A percentile compares a stretch with the other conserved stretches of the same genome.
These are phyloP conservation scores for Zygotorulaspora florentina DNA, from an alignment of 805 yeast genomes.

Conservation along the genomic window DNA sequence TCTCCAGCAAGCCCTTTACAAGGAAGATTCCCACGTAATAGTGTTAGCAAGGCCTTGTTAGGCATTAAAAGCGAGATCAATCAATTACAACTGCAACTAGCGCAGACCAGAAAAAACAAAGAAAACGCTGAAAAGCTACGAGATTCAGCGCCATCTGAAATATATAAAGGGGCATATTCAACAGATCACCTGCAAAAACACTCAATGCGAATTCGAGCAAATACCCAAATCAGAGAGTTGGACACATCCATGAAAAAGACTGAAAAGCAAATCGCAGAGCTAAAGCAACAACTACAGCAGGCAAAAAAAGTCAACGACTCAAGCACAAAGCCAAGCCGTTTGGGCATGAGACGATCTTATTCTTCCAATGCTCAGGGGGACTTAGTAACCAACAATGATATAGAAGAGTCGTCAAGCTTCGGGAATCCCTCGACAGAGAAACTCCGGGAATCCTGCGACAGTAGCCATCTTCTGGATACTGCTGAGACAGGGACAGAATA, in stretches of 20 bases:
- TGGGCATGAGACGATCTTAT: neutral
- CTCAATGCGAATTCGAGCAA: constrained; percentile 33
- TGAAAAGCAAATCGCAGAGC: constrained; percentile 24
- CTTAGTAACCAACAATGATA: neutral
- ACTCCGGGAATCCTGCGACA: neutral
- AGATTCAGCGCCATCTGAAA: constrained; percentile 29
- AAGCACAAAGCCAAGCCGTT: constrained; percentile 1
- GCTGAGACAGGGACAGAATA: neutral
- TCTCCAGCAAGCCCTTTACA: constrained; percentile 31
- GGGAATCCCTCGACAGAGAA: neutral
- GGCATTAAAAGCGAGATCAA: constrained; percentile 22
- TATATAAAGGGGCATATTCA: constrained; percentile 34
- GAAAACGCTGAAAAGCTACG: constrained; percentile 26
- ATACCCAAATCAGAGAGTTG: constrained; percentile 32
- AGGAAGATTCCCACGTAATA: constrained; percentile 24
- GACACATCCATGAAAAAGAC: constrained; percentile 29
- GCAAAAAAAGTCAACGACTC: constrained; percentile 8
- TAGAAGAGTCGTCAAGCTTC: neutral
- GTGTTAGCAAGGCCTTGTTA: constrained; percentile 20
- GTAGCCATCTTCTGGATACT: neutral
- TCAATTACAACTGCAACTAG: constrained; percentile 24
- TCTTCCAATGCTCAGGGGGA: neutral
- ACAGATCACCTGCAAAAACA: constrained; percentile 36
- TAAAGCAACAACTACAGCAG: constrained; percentile 26
- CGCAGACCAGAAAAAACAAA: constrained; percentile 21